Percentiles rank a stretch among this genome's conserved stretches.
Conservation (phyloP, 305 asterid genomes). For the Solanum hybrid region DNA sequence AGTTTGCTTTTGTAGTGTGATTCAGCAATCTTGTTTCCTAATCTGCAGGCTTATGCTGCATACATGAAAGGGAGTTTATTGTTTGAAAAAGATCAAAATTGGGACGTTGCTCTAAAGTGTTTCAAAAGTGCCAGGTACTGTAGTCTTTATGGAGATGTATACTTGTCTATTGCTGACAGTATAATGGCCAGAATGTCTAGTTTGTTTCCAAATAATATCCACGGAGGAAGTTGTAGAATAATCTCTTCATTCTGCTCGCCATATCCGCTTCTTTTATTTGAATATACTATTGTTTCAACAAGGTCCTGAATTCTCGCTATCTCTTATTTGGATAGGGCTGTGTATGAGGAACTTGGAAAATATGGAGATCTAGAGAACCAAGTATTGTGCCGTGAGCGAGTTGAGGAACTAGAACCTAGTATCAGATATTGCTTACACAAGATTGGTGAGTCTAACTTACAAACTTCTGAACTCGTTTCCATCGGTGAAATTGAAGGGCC, state of each 20-base stretch:
- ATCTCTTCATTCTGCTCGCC: not conserved
- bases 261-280: not conserved
- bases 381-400: slow-evolving; percentile 86
- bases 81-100: slow-evolving; percentile 82
- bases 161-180: not conserved
- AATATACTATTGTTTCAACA: not conserved
- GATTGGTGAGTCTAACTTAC: slow-evolving; percentile 82
- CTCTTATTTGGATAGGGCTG: slow-evolving; percentile 49
- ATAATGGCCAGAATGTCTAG: not conserved
- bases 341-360: slow-evolving; percentile 96
- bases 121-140: slow-evolving; percentile 84
- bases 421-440: slow-evolving; percentile 85
- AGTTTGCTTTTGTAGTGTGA: not conserved
- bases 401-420: slow-evolving; percentile 90
- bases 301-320: not conserved
- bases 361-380: slow-evolving; percentile 94
- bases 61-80: slow-evolving; percentile 87
- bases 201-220: not conserved
- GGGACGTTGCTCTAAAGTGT: slow-evolving; percentile 85
- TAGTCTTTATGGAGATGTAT: not conserved
- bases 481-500: slow-evolving; percentile 96
- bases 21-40: slow-evolving; percentile 10
- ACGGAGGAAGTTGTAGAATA: not conserved
- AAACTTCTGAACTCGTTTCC: slow-evolving; percentile 69
- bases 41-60: slow-evolving; percentile 81